Evolutionary conservation across 2,329 filamentous ascomycete genomes (phyloP), one percentile per base, ranked within the genome.

Genomic region (Myrmaecium sp.): DNA sequence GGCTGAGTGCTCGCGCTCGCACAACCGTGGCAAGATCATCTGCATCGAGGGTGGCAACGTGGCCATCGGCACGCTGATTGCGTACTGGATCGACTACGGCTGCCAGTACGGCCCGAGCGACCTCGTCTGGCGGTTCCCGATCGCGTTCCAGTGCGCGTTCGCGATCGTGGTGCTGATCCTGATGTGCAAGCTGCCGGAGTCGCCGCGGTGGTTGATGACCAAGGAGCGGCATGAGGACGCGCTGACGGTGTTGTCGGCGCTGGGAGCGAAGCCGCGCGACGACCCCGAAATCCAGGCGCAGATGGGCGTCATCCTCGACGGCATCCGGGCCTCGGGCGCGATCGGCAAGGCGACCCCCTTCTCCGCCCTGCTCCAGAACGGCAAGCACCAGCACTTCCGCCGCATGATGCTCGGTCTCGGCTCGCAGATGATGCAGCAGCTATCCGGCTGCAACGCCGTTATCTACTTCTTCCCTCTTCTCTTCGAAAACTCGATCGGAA

Each of bases 351-450:
- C 42, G 26, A 51, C 44, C 29, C 50, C 49, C 25, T 39, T 62
- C 40, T 62, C 57, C 37, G 58, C 64, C 7, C 52, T 71, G 5
- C 57, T 72, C 36, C 72, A 66, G 3, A 57, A 59, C 28, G 69
- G 69, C 35, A 69, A 67, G 50, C 69, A 66, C 0, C 69, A 74
- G 49, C 67, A 74, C 40, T 62, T 73, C 49, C 62, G 69, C 10
- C 60, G 70, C 23, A 66, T 72, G 54, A 31, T 72, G 18, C 55
- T 74, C 5, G 69, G 68, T 9, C 55, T 64, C 2, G 60, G 56
- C n/a, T 60, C 59, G 4, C 69, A 74, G 44, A 54, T 74, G 22
- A 68, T 73, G 58, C 69, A 74, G 42, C 70, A 74, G 34, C 50
- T 71, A 5, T 61, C 58, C n/a, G 65, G 64, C 1, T 67, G 64